Evolutionary conservation across 2,329 filamentous ascomycete genomes (phyloP).

Genomic region (Ustilaginoidea virens): DNA sequence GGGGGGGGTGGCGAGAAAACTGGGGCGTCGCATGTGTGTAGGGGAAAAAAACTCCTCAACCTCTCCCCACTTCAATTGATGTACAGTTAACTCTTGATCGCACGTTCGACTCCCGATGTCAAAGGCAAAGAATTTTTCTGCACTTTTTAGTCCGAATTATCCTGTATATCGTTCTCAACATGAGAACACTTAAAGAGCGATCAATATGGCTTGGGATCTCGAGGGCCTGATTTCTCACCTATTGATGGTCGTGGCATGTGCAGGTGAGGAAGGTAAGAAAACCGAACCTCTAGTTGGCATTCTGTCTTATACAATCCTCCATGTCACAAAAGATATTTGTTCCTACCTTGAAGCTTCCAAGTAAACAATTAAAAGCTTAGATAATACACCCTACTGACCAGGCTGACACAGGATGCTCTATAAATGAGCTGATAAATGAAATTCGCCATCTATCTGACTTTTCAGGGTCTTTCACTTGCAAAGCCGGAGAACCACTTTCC

Average conservation of each 20-base stretch:
- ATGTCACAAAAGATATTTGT: background rate
- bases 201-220: slow-evolving; percentile 21
- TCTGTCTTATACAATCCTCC: background rate
- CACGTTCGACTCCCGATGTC: slow-evolving; percentile 7
- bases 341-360: background rate
- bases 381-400: background rate
- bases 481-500: slow-evolving; percentile 7
- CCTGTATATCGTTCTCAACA: slow-evolving; percentile 7
- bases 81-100: too few relatives aligned
- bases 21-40: too few relatives aligned
- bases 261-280: slow-evolving; percentile 21
- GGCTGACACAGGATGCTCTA: slow-evolving; percentile 13
- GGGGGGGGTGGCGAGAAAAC: too few relatives aligned
- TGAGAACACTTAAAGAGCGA: slow-evolving; percentile 9
- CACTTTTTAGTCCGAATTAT: background rate
- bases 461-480: slow-evolving; percentile 6
- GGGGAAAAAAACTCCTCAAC: too few relatives aligned
- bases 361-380: background rate
- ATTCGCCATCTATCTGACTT: slow-evolving; percentile 13
- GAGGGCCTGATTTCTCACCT: slow-evolving; percentile 22
- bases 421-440: slow-evolving; percentile 16
- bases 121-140: slow-evolving; percentile 2
- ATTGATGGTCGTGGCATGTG: slow-evolving; percentile 21
- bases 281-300: background rate
- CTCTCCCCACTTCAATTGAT: too few relatives aligned